Base-by-base conservation (phyloP, 495 filamentous ascomycete genomes). In the Penicillium parvum region DNA sequence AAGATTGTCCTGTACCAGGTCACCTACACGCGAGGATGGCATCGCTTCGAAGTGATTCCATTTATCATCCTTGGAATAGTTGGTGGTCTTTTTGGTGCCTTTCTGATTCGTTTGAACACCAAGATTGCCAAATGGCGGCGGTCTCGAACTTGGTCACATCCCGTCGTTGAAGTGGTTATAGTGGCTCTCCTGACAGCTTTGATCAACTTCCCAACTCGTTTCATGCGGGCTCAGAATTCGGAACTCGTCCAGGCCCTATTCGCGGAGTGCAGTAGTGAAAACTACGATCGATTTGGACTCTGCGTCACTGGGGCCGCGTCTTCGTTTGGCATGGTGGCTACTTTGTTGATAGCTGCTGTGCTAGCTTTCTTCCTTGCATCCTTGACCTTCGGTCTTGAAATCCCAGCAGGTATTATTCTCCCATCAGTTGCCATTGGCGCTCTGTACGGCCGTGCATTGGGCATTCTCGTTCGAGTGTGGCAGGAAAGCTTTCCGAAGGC, bases 401-500 rank as follows among this genome's bases (percentile, higher is more conserved):
- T 98, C 34, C 92, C 92, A 11, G 94, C 92, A 2, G 92, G 92
- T 35, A 95, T 98, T 49, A 94, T 98, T 38, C 77, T 98, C 11
- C 92, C 92, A 0, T 95, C 90, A n/a, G 91, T 97, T 79, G 89
- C 92, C 39, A 90, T 98, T 47, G 92, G 92, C 32, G 90, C 89
- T 5, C 77, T 97, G 3, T 86, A 86, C 45, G 92, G 92, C n/a
- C 86, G 92, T 21, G 90, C 89, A 18, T 68, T 96, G 12, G 92
- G 92, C 11, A 88, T 95, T 33, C 72, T 88, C 28, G 80, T 96
- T 58, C 85, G 95, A 61, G 83, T 91, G 43, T 90, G 88, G 85
- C 90, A 96, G 54, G 76, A 74, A 44, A 76, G 80, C 33, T 80
- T 87, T 63, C 89, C 94, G 0, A 68, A 72, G 5, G 84, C 84